Conservation (phyloP, 2,329 filamentous ascomycete genomes). For the Zasmidium cellare region DNA sequence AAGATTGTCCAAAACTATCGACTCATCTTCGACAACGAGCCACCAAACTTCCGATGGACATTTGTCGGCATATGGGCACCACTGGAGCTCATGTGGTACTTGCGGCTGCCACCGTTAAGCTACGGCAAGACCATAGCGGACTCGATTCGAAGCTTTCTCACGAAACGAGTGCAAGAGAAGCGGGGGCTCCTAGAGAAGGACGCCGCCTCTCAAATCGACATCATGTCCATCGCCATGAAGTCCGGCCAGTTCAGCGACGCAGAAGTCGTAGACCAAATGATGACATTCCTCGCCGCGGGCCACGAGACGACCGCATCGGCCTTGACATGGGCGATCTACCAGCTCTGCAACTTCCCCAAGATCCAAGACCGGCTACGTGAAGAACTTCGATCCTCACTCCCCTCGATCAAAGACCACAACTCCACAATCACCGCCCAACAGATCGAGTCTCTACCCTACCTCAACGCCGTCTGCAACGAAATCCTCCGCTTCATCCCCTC, state of each 20-base stretch:
- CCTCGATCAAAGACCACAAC: conserved; percentile 31
- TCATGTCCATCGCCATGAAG: conserved; percentile 51
- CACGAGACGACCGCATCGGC: conserved; percentile 77
- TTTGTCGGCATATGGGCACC: neutral
- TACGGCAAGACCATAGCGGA: neutral
- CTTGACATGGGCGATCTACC: conserved; percentile 71
- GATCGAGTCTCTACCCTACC: conserved; percentile 71
- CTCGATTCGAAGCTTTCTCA: conserved; percentile 2
- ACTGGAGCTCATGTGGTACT: neutral
- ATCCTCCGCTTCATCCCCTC: conserved; percentile 23
- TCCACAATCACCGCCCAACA: conserved; percentile 49
- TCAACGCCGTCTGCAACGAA: conserved; percentile 74
- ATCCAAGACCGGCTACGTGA: conserved; percentile 46
- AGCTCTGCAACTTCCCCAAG: conserved; percentile 60
- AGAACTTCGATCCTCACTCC: conserved; percentile 46
- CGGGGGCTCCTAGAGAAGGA: conserved; percentile 37
- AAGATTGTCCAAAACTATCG: conserved; percentile 4
- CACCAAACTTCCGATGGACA: neutral
- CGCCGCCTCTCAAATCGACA: conserved; percentile 38
- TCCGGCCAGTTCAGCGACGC: conserved; percentile 54
- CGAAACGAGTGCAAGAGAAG: conserved; percentile 22
- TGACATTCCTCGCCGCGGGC: conserved; percentile 56
- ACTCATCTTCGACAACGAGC: neutral
- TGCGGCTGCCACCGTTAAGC: neutral
- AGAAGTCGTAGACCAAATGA: conserved; percentile 52